Percentiles rank a stretch among this genome's conserved stretches.
These are phyloP conservation scores for Haplosporangium gracile DNA, from an alignment of 192 early-diverging fungal species.

Conservation along the genomic window DNA sequence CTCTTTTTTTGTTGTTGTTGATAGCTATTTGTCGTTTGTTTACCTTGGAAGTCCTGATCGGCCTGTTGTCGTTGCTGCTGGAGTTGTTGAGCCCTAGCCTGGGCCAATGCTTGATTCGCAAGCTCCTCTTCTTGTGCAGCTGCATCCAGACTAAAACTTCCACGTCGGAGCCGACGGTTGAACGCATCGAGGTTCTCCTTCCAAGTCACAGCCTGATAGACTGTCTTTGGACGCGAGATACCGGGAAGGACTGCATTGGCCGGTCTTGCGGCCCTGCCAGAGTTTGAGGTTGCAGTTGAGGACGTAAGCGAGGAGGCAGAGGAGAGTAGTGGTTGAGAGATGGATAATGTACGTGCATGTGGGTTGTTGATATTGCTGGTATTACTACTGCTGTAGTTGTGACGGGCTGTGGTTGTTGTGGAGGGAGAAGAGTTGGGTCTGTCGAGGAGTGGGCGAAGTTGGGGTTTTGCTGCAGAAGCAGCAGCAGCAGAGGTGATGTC, in stretches of 20 bases:
- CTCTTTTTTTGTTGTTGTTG: neutral
- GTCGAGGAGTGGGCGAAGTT: neutral
- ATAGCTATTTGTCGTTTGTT: neutral
- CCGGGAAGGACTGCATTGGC: constrained; percentile 13
- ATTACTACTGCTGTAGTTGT: constrained; percentile 3
- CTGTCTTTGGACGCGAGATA: constrained; percentile 32
- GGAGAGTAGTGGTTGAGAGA: neutral
- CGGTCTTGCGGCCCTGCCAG: constrained; percentile 16
- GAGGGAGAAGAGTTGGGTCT: constrained; percentile 7
- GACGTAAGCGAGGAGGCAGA: constrained; percentile 12
- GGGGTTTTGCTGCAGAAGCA: neutral
- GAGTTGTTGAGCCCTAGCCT: constrained; percentile 22
- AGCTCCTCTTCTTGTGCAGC: constrained; percentile 36
- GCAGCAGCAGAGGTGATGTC: neutral
- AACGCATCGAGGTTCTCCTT: constrained; percentile 55
- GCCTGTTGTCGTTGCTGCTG: neutral
- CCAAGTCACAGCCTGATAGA: constrained; percentile 48
- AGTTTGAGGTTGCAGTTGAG: constrained; percentile 1
- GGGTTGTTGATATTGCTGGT: neutral
- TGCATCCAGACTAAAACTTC: constrained; percentile 42
- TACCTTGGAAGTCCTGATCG: constrained; percentile 16
- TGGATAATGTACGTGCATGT: neutral
- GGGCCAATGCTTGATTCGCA: constrained; percentile 4
- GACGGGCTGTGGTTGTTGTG: neutral
- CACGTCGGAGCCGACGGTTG: constrained; percentile 44